These are phyloP conservation scores for Lepiota subincarnata DNA, from an alignment of 768 basidiomycete species.

Conservation along the genomic window DNA sequence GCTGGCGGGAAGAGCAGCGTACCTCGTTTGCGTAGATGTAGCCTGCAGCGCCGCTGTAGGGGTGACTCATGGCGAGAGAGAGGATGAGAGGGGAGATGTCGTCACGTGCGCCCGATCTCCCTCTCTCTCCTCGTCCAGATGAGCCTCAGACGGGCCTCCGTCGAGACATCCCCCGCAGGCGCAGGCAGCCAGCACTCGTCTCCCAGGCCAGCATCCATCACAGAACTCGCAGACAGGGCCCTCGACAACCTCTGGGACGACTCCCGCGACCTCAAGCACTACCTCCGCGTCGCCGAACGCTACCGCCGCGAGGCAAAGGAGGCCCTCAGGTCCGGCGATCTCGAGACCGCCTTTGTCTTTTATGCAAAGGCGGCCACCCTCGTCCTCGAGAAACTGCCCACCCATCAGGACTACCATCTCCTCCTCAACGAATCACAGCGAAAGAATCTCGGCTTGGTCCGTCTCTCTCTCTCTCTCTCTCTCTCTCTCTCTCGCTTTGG, in stretches of 20 bases:
- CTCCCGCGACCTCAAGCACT: slow-evolving; percentile 57
- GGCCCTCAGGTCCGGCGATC: slow-evolving; percentile 45
- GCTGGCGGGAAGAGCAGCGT: too few species aligned
- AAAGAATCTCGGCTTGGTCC: slow-evolving; percentile 64
- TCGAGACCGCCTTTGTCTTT: slow-evolving; percentile 69
- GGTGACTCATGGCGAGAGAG: slow-evolving; percentile 22
- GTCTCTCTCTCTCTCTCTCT: slow-evolving; percentile 29
- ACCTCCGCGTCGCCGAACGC: slow-evolving; percentile 61
- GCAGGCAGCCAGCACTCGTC: not conserved
- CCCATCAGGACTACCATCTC: slow-evolving; percentile 60
- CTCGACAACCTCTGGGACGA: slow-evolving; percentile 55
- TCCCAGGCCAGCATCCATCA: slow-evolving; percentile 52
- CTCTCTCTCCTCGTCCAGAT: too few species aligned
- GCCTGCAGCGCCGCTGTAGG: slow-evolving; percentile 29
- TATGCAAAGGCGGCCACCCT: slow-evolving; percentile 73
- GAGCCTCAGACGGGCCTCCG: slow-evolving; percentile 1
- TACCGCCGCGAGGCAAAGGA: slow-evolving; percentile 53
- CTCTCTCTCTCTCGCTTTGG: not conserved
- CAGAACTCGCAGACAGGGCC: slow-evolving; percentile 62
- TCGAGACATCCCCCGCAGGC: not conserved
- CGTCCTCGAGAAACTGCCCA: slow-evolving; percentile 74
- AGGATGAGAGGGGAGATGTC: too few species aligned
- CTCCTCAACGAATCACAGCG: slow-evolving; percentile 56
- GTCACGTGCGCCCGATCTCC: too few species aligned
- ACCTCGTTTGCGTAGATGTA: slow-evolving; percentile 32